Conservation (phyloP, 805 yeast genomes). For the Starmerella sirachaensis region DNA sequence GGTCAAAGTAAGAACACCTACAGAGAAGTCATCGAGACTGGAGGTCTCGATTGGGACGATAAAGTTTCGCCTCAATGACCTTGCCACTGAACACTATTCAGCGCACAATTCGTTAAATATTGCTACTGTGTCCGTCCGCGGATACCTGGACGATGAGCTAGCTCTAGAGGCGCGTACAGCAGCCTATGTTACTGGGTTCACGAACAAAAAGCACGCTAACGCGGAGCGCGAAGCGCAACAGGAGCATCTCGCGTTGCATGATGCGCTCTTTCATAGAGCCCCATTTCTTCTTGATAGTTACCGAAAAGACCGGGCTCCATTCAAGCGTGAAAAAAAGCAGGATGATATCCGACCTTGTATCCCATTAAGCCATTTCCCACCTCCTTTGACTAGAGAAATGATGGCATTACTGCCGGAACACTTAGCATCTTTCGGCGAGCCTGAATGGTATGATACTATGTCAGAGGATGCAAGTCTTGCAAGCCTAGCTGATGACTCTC, state of each 20-base stretch:
- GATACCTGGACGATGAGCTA: constrained; percentile 20
- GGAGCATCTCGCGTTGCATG: constrained; percentile 54
- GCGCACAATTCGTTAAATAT: constrained; percentile 40
- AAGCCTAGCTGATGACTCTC: constrained; percentile 3
- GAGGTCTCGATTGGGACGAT: constrained; percentile 24
- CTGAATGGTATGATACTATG: neutral
- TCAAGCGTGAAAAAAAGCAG: neutral
- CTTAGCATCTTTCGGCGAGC: neutral
- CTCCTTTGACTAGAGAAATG: constrained; percentile 13
- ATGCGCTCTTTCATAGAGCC: constrained; percentile 71
- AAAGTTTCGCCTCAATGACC: constrained; percentile 46
- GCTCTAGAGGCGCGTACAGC: constrained; percentile 40
- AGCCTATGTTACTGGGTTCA: constrained; percentile 46
- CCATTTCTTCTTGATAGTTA: constrained; percentile 47
- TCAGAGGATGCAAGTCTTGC: constrained; percentile 5
- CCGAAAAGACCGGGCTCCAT: constrained; percentile 9
- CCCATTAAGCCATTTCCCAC: constrained; percentile 13
- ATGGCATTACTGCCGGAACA: neutral
- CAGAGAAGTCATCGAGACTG: constrained; percentile 8
- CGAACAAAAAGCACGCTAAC: constrained; percentile 38
- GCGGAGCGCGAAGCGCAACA: constrained; percentile 45
- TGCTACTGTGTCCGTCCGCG: constrained; percentile 34
- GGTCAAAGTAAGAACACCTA: constrained; percentile 5
- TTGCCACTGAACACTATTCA: constrained; percentile 55
- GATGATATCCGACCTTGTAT: constrained; percentile 9